These are phyloP conservation scores for Paspalum vaginatum DNA, from an alignment of 176 grass and related monocot genomes.

Conservation along the genomic window DNA sequence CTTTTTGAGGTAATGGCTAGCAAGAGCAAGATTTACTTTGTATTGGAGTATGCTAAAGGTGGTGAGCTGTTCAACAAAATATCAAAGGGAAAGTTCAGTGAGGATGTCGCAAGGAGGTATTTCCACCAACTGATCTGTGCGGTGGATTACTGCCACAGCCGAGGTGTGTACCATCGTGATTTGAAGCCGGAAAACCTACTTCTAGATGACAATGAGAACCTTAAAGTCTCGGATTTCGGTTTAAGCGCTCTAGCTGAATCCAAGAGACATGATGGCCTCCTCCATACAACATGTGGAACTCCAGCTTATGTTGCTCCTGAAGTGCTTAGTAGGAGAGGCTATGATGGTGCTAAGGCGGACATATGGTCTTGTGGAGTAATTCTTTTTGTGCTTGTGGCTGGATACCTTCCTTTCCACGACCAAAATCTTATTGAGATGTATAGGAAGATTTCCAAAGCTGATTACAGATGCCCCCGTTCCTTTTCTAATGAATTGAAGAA, in stretches of 20 bases:
- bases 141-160: constrained; percentile 64
- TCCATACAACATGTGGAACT: constrained; percentile 57
- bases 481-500: constrained; percentile 50
- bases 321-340: constrained; percentile 56
- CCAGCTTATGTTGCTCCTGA: constrained; percentile 63
- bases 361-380: constrained; percentile 63
- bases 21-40: constrained; percentile 70
- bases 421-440: constrained; percentile 52
- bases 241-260: constrained; percentile 56
- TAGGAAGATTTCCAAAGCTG: constrained; percentile 50
- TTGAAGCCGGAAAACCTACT: constrained; percentile 55
- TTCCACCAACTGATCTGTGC: constrained; percentile 58
- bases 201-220: constrained; percentile 46
- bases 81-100: constrained; percentile 44
- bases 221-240: constrained; percentile 60
- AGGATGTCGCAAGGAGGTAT: constrained; percentile 53
- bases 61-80: constrained; percentile 65
- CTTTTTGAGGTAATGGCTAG: constrained; percentile 67
- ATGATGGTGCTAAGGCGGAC: constrained; percentile 49
- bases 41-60: constrained; percentile 67
- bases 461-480: constrained; percentile 47
- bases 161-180: constrained; percentile 52
- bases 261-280: constrained; percentile 50
- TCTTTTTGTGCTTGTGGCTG: constrained; percentile 58
- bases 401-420: constrained; percentile 55